Conservation (phyloP, 2,329 filamentous ascomycete genomes). For the Pseudogymnoascus sp. region DNA sequence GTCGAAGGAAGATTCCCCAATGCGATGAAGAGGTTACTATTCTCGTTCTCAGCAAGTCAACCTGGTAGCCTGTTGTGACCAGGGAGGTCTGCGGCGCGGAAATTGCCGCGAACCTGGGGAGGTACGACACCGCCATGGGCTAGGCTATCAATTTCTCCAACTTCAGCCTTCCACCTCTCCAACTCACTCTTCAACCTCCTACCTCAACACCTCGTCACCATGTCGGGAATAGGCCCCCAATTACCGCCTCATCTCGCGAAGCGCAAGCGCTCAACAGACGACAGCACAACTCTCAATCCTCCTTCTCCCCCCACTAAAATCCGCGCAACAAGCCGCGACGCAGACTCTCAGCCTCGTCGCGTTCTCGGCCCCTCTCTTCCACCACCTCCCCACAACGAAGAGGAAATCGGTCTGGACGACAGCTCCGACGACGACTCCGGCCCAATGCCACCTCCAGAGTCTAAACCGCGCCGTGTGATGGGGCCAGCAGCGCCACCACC, state of each 20-base stretch:
- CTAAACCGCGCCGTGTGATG: conserved; percentile 16
- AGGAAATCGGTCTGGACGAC: conserved; percentile 41
- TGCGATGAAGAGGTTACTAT: neutral
- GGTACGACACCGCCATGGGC: neutral
- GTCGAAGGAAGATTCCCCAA: neutral
- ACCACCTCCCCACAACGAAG: conserved; percentile 30
- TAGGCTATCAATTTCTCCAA: conserved; percentile 7
- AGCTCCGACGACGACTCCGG: conserved; percentile 37
- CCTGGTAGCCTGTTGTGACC: conserved; percentile 6
- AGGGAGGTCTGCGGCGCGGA: conserved; percentile 1
- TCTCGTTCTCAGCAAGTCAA: neutral
- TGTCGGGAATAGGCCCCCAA: conserved; percentile 50
- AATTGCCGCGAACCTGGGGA: conserved; percentile 8
- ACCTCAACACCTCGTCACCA: conserved; percentile 13
- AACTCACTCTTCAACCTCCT: neutral
- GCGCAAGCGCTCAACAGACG: conserved; percentile 47
- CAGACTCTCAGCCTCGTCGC: conserved; percentile 10
- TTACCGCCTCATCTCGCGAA: conserved; percentile 60
- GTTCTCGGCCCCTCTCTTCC: conserved; percentile 18
- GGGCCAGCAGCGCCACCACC: conserved; percentile 10
- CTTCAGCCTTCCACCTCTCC: neutral
- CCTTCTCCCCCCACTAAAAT: conserved; percentile 39
- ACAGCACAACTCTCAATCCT: conserved; percentile 25
- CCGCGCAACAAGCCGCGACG: conserved; percentile 21
- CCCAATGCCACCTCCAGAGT: conserved; percentile 20